Base-by-base conservation (phyloP, 169 alveolate species). In the Cyclospora cayetanensis region DNA sequence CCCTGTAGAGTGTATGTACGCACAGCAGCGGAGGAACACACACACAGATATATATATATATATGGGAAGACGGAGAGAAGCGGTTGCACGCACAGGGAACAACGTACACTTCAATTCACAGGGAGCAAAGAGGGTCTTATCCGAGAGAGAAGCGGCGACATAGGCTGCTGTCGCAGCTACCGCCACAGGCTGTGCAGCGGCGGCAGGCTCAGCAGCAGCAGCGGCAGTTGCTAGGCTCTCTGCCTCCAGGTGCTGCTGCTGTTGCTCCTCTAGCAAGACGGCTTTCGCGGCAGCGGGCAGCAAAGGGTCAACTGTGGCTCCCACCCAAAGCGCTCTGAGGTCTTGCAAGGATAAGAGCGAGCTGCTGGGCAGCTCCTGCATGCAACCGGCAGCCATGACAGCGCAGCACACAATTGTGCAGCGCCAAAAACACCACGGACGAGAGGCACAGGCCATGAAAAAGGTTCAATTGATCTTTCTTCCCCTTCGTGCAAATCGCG, bases 321-420 rank as follows among this genome's bases (percentile, higher is more conserved):
- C 88, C 31, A 77, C 70, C 88, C 88, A 77, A 25, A 77, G 46
- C 34, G 88, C 88, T 39, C 72, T 53, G 29, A 77, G 34, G 88
- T 77, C 88, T 31, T 77, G 88, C 25, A 77, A 34, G 4, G 50
- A 77, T 1, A 77, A 39, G 31, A 77, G 43, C 18, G 72, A 27
- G 88, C 70, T 77, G 65, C 46, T 77, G 66, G 15, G 50, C 20
- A 60, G 35, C 35, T 29, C 72, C 72, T 60, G 72, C 72, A 60
- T 29, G n/a, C 34, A 11, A 60, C 7, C 72, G n/a, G 72, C 72
- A 60, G 72, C 72, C 12, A 29, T 29, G n/a, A 18, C 72, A 60
- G 72, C 72, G 72, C 72, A 60, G 72, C 72, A 60, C n/a, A n/a
- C n/a, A n/a, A n/a, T n/a, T n/a, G n/a, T n/a, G 72, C 72, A 60